Percentiles rank a stretch among this genome's conserved stretches.
Conservation (phyloP, 371 early-diverging fungal genomes). For the Vittaforma corneae region DNA sequence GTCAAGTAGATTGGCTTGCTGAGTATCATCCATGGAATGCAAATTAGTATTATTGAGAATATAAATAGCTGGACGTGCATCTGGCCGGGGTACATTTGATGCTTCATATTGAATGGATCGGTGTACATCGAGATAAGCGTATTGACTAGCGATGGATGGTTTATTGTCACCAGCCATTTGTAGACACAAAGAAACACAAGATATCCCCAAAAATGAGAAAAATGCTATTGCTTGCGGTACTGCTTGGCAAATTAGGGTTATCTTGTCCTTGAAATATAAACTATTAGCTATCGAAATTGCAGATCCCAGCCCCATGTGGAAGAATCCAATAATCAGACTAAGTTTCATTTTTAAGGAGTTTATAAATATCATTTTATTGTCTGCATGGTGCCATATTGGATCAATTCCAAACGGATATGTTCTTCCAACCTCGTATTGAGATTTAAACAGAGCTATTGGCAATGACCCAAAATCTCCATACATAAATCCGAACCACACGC, state of each 20-base stretch:
- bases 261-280: constrained; percentile 68
- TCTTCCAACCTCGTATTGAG: constrained; percentile 64
- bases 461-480: constrained; percentile 92
- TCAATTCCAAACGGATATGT: constrained; percentile 62
- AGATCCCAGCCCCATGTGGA: constrained; percentile 91
- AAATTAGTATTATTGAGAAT: constrained; percentile 70
- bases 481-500: constrained; percentile 89
- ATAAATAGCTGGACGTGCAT: constrained; percentile 70
- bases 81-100: constrained; percentile 60
- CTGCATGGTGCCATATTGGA: constrained; percentile 83
- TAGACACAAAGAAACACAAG: constrained; percentile 75
- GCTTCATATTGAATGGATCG: constrained; percentile 75
- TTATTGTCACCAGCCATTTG: constrained; percentile 83
- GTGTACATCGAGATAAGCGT: constrained; percentile 96
- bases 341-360: constrained; percentile 99
- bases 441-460: constrained; percentile 65
- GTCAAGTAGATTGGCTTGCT: constrained; percentile 74
- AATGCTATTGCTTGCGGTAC: constrained; percentile 87
- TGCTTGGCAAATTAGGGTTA: constrained; percentile 71
- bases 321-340: constrained; percentile 85
- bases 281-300: constrained; percentile 78
- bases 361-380: constrained; percentile 71
- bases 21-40: constrained; percentile 95
- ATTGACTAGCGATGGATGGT: constrained; percentile 84
- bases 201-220: constrained; percentile 83